Evolutionary conservation across 2,329 filamentous ascomycete species (phyloP), one percentile per base, ranked within the genome.

Genomic region (Fusarium lyarnte): DNA sequence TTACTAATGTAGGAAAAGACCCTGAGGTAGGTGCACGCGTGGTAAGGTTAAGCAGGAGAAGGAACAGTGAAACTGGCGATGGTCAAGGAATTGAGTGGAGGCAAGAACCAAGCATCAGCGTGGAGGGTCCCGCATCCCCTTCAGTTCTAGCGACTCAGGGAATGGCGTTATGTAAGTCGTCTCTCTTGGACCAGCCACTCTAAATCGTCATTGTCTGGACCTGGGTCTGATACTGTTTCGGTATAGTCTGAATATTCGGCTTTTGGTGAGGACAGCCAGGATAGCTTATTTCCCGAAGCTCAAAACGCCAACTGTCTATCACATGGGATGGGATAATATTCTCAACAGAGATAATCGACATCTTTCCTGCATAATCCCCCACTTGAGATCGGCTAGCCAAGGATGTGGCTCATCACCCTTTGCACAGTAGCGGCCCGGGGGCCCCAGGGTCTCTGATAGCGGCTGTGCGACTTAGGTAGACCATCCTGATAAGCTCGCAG

Each of bases 141-240:
- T 29, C n/a, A 54, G 21, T 31, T 63, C 68, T 58, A 51, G 43
- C 72, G 72, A 74, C 72, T 74, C 54, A 74, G 45, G 66, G 55
- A 42, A 73, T 67, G 58, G 54, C 46, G 64, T 74, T 74, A 74
- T 69, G 72, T 74, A 74, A 74, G 61, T 70, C 58, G 35, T 42
- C 49, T 54, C 23, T 29, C 25, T 17, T 36, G n/a, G 58, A 42
- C 36, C 66, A 54, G 59, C 70, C 70, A 70, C 70, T 57, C 49
- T 62, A 59, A 74, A 55, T 68, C 19, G 55, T 58, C 67, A 47
- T 58, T 57, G 46, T 36, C 58, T 43, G 51, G 25, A 39, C n/a
- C 57, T 63, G 43, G 57, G 33, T 33, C 25, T 49, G 51, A 21
- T 54, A 64, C 67, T 55, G 39, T 69, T 71, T 57, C 29, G 70